phyloP scores from a whole-genome alignment of 306 rosid genomes.

The Medicago ruthenica region DNA sequence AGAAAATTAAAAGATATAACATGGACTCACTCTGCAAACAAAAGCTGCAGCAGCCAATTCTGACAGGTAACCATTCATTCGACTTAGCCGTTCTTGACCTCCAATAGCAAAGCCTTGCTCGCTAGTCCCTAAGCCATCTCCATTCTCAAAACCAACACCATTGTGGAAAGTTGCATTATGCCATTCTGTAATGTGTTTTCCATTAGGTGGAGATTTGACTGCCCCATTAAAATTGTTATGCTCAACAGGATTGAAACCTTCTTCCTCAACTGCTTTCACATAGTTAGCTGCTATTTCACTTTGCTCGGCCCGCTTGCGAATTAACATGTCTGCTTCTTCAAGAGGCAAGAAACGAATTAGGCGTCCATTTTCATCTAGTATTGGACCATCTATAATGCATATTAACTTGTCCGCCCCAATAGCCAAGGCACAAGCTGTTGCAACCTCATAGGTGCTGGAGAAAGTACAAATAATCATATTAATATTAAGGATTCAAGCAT shows the following conservation, averaged over 20 bases:
- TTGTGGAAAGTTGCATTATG: conserved; percentile 68
- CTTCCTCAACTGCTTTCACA: conserved; percentile 84
- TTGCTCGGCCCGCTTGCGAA: conserved; percentile 87
- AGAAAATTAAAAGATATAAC: conserved; percentile 15
- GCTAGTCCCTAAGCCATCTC: conserved; percentile 76
- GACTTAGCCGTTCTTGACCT: conserved; percentile 86
- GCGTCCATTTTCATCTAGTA: conserved; percentile 82
- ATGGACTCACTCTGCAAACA: conserved; percentile 84
- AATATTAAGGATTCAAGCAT: conserved; percentile 37
- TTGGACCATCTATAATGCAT: conserved; percentile 92
- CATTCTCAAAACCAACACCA: conserved; percentile 88
- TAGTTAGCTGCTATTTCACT: conserved; percentile 94
- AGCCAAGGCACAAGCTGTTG: conserved; percentile 95
- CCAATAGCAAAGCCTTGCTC: conserved; percentile 97
- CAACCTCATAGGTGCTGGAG: conserved; percentile 95
- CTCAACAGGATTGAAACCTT: conserved; percentile 52
- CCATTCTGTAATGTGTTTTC: conserved; percentile 49
- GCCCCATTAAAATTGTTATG: conserved; percentile 48
- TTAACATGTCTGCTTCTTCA: conserved; percentile 89
- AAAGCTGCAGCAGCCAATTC: conserved; percentile 99
- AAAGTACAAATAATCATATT: conserved; percentile 39
- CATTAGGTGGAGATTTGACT: conserved; percentile 55
- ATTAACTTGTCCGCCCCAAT: conserved; percentile 92
- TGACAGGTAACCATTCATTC: conserved; percentile 85
- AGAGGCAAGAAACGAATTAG: conserved; percentile 83